These are phyloP conservation scores for Irpex lacteus DNA, from an alignment of 1,284 basidiomycete species.

Conservation along the genomic window DNA sequence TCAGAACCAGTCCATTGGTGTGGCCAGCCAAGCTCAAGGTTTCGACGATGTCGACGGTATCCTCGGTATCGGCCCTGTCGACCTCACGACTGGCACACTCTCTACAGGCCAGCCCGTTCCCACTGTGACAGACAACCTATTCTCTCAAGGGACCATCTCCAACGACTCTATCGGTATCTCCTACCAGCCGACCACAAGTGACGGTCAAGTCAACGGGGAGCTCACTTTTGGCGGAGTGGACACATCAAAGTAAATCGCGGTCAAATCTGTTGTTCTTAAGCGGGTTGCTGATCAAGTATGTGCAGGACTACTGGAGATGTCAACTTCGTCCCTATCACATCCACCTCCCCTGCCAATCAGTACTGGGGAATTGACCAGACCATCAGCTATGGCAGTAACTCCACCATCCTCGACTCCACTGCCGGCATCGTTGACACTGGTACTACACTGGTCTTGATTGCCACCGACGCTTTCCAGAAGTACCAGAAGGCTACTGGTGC, in stretches of 20 bases:
- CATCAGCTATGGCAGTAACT: constrained; percentile 40
- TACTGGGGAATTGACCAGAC: constrained; percentile 59
- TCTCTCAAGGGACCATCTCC: constrained; percentile 40
- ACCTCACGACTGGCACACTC: constrained; percentile 42
- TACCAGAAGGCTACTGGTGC: constrained; percentile 54
- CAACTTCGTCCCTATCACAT: constrained; percentile 51
- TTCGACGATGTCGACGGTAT: constrained; percentile 51
- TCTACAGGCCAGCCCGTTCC: constrained; percentile 25
- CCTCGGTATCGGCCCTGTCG: constrained; percentile 52
- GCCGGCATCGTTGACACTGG: constrained; percentile 61
- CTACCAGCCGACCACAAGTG: constrained; percentile 42
- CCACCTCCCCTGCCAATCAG: constrained; percentile 39
- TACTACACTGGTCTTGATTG: constrained; percentile 41
- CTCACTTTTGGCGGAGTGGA: constrained; percentile 52
- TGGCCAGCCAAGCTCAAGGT: constrained; percentile 38
- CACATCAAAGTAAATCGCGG: constrained; percentile 29
- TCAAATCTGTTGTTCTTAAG: neutral
- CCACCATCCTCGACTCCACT: constrained; percentile 35
- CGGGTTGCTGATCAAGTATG: neutral
- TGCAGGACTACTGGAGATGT: constrained; percentile 43
- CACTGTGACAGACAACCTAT: constrained; percentile 38
- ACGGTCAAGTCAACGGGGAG: constrained; percentile 35
- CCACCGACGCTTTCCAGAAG: constrained; percentile 45
- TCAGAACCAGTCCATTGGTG: constrained; percentile 49
- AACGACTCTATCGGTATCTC: constrained; percentile 47